A percentile compares a stretch with the other conserved stretches of the same genome.
Evolutionary conservation across 805 yeast genomes (phyloP).

Genomic region (Candida qinlingensis): DNA sequence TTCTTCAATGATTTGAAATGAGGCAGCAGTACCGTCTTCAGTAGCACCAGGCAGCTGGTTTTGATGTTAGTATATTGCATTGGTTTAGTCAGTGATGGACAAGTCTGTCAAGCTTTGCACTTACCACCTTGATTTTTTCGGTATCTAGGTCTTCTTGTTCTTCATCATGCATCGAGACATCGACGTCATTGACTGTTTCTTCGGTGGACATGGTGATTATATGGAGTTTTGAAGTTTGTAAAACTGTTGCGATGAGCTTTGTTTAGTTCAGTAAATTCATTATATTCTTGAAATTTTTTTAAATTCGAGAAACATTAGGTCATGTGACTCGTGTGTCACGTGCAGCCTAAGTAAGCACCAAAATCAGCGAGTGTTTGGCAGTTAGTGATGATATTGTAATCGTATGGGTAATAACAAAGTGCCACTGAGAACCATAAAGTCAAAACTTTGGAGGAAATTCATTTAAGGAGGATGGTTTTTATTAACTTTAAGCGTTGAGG

Average conservation of each 20-base stretch:
- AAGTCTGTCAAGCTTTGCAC: not conserved
- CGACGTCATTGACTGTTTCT: constrained; percentile 20
- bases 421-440: too few species aligned
- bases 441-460: too few species aligned
- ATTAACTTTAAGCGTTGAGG: too few species aligned
- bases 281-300: constrained; percentile 8
- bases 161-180: constrained; percentile 25
- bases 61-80: not conserved
- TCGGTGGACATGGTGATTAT: constrained; percentile 16
- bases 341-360: too few species aligned
- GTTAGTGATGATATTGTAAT: too few species aligned
- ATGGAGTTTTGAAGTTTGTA: not conserved
- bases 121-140: constrained; percentile 22
- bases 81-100: too few species aligned
- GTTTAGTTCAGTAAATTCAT: too few species aligned
- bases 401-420: too few species aligned
- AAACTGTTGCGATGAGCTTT: not conserved
- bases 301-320: too few species aligned
- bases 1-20: constrained; percentile 88
- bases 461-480: too few species aligned
- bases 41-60: constrained; percentile 70
- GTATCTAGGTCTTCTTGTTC: constrained; percentile 22
- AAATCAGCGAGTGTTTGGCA: too few species aligned
- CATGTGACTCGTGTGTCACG: too few species aligned
- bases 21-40: constrained; percentile 91